Conservation (phyloP, 2,329 filamentous ascomycete species). For the Ilyonectria sp. region DNA sequence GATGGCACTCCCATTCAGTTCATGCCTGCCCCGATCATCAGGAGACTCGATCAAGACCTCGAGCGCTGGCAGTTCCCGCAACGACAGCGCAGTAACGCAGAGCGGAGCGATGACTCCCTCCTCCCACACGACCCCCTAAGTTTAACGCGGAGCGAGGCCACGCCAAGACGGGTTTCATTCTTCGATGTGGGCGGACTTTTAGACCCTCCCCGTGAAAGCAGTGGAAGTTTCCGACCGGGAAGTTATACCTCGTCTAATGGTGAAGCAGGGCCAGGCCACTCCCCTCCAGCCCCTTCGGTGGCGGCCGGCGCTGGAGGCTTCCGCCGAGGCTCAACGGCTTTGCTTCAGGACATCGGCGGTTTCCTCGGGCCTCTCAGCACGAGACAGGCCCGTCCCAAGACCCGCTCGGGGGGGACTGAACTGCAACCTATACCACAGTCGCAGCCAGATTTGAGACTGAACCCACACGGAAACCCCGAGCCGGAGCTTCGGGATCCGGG, state of each 20-base stretch:
- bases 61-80: slow-evolving; percentile 65
- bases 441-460: slow-evolving; percentile 52
- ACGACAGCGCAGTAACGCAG: slow-evolving; percentile 54
- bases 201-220: slow-evolving; percentile 60
- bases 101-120: slow-evolving; percentile 63
- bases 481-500: slow-evolving; percentile 58
- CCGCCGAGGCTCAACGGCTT: slow-evolving; percentile 68
- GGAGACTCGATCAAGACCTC: slow-evolving; percentile 55
- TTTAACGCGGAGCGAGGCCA: slow-evolving; percentile 44
- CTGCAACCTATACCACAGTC: slow-evolving; percentile 63
- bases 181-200: slow-evolving; percentile 88
- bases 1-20: slow-evolving; percentile 50
- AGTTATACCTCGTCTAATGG: slow-evolving; percentile 60
- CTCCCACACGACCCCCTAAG: slow-evolving; percentile 54
- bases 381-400: slow-evolving; percentile 50
- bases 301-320: slow-evolving; percentile 62
- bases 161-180: slow-evolving; percentile 75
- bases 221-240: slow-evolving; percentile 54
- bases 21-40: slow-evolving; percentile 55
- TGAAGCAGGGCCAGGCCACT: slow-evolving; percentile 56
- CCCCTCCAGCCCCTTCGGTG: slow-evolving; percentile 59
- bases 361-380: slow-evolving; percentile 62
- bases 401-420: slow-evolving; percentile 58
- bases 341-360: slow-evolving; percentile 73
- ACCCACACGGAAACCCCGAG: slow-evolving; percentile 49